Base-by-base conservation (phyloP, 2,329 filamentous ascomycete species). In the Fusarium metavorans region DNA sequence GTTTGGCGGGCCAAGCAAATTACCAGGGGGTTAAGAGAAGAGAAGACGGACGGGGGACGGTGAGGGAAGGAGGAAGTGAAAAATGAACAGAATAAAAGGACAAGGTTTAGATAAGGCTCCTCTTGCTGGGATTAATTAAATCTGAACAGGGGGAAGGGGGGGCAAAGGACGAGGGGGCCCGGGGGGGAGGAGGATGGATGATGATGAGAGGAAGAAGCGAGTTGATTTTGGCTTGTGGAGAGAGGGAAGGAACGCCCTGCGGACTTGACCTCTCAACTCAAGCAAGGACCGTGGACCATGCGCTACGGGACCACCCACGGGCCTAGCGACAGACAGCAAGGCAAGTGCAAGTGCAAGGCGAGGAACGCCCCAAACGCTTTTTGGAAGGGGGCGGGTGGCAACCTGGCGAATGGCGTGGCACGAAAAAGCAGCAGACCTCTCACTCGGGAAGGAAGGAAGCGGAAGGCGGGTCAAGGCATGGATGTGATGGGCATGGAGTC, bases 81-180 rank as follows among this genome's bases (percentile, higher is more conserved):
- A 59, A 65, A 63, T 37, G 63, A 61, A 64, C 52, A 71, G 70
- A 75, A 74, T 30, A 73, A 45, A 72, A 66, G 66, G 66, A 69
- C 62, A 67, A 57, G 71, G 63, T 76, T 73, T 20, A 67, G 63
- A 76, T 63, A 74, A 68, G 71, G 67, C 54, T 59, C 67, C 57
- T 64, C 70, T 59, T 48, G 65, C 60, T 68, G 62, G 67, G 63
- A 73, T 69, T 63, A 73, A 74, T 74, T 68, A 71, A 73, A 75
- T 69, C 63, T 66, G 68, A 50, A 68, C 65, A 72, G 66, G 57
- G 63, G 64, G 45, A 57, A 50, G 67, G 61, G 41, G 39, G 41
- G 52, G 43, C 18, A 43, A 41, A 35, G 45, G 63, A 64, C 7
- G 37, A 30, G 48, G 57, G 39, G 20, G 11, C n/a, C 20, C 9